Percentiles rank a stretch among this genome's conserved stretches.
Evolutionary conservation across 495 filamentous ascomycete genomes (phyloP).

Genomic region (Cercophora newfieldiana): DNA sequence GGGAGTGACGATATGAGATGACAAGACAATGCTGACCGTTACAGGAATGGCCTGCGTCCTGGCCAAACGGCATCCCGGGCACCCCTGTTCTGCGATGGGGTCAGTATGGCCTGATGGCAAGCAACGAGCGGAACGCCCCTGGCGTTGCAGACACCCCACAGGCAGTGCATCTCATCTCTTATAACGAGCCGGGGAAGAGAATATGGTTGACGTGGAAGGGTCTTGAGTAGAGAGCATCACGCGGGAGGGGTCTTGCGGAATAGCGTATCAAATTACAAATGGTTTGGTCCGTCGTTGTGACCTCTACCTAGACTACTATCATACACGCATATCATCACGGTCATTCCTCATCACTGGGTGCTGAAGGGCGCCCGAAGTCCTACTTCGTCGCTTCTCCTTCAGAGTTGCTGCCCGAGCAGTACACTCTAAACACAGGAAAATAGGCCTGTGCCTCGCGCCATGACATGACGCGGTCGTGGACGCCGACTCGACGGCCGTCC

Average conservation of each 20-base stretch:
- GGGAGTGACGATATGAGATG: not conserved
- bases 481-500: not conserved
- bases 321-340: no score
- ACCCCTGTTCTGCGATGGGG: conserved; percentile 22
- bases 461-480: not conserved
- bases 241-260: no score
- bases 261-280: no score
- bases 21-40: not conserved
- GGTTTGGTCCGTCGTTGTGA: no score
- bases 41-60: conserved; percentile 26
- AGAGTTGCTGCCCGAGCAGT: no score
- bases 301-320: no score
- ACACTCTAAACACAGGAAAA: not conserved
- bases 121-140: conserved; percentile 12
- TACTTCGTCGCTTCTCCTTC: no score
- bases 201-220: conserved; percentile 30
- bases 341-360: no score
- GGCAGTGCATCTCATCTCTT: conserved; percentile 19
- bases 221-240: no score
- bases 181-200: conserved; percentile 22
- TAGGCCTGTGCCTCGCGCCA: not conserved
- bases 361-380: no score
- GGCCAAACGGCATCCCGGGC: conserved; percentile 23
- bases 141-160: conserved; percentile 9
- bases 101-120: conserved; percentile 31